Evolutionary conservation across 345 rosid genomes (phyloP).

Genomic region (Citrus australasica): DNA sequence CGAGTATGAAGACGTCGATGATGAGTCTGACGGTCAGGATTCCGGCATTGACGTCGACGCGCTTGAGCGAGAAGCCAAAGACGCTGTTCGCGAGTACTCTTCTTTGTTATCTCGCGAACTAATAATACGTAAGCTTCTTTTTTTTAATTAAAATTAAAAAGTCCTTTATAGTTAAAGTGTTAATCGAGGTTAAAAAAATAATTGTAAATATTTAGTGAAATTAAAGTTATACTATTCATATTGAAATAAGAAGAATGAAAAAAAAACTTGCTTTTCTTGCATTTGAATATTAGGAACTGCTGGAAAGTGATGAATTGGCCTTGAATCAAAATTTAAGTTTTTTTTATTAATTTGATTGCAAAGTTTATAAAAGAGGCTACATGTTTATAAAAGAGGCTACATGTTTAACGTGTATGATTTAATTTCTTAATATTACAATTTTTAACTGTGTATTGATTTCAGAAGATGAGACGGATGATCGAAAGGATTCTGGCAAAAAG

Average conservation of each 20-base stretch:
- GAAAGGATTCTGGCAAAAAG: constrained; percentile 48
- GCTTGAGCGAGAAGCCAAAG: constrained; percentile 70
- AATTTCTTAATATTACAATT: neutral
- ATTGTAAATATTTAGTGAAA: neutral
- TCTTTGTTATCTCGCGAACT: constrained; percentile 58
- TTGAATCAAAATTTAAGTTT: neutral
- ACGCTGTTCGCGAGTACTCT: constrained; percentile 57
- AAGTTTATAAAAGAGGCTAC: neutral
- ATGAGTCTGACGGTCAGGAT: constrained; percentile 20
- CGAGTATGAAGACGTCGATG: constrained; percentile 19
- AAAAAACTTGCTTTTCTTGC: neutral
- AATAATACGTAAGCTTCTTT: constrained; percentile 41
- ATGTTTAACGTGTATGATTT: neutral
- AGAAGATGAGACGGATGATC: constrained; percentile 57
- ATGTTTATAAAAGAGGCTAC: no score
- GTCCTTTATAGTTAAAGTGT: neutral
- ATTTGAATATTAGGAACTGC: neutral
- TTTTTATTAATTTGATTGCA: neutral
- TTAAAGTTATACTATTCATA: neutral
- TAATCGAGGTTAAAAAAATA: neutral
- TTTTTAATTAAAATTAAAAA: neutral
- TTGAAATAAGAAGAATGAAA: neutral
- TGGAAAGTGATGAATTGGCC: neutral
- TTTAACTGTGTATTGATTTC: constrained; percentile 10
- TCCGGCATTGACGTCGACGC: constrained; percentile 44